Percentiles rank a stretch among this genome's conserved stretches.
Conservation (phyloP, 176 grass and related monocot species). For the bread wheat (Triticum aestivum) region IWGSC_CS_RefSeq_v2.1 NC_057798.1:578110067-578110566, state of each 20-base stretch:
- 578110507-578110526: not conserved
- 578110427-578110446: conserved; percentile 23
- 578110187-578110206: conserved; percentile 61
- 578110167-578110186: conserved; percentile 39
- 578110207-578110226: conserved; percentile 44
- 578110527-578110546: not conserved
- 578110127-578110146: conserved; percentile 43
- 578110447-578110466: not conserved
- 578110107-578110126: conserved; percentile 54
- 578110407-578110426: conserved; percentile 36
- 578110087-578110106: conserved; percentile 55
- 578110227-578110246: conserved; percentile 31
- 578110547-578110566: not conserved
- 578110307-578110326: conserved; percentile 43
- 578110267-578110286: conserved; percentile 53
- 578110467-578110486: not conserved
- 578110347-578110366: conserved; percentile 44
- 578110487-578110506: not conserved
- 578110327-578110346: conserved; percentile 31
- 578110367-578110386: conserved; percentile 36
- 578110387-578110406: conserved; percentile 40
- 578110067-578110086: conserved; percentile 34
- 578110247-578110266: conserved; percentile 34
- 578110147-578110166: conserved; percentile 38
- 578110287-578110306: conserved; percentile 47